Percentiles rank a stretch among this genome's conserved stretches.
phyloP scores from a whole-genome alignment of 768 basidiomycete genomes.

The Kwoniella heveanensis region DNA sequence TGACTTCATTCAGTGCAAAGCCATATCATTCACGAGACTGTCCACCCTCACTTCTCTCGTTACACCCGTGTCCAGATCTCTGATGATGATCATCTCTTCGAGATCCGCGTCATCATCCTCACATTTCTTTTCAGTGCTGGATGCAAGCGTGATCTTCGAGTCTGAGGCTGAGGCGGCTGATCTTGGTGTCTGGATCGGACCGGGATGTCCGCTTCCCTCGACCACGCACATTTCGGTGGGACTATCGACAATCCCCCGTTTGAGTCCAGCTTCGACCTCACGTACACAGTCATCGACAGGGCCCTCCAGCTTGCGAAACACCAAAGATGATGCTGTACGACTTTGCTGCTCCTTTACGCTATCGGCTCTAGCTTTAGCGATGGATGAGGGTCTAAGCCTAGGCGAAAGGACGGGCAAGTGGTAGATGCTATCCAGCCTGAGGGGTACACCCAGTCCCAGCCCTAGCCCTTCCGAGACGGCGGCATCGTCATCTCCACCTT shows the following conservation, averaged over 20 bases:
- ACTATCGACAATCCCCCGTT: too few relatives aligned
- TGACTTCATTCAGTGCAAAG: background rate
- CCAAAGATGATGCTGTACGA: background rate
- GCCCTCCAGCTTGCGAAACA: too few relatives aligned
- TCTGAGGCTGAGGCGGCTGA: background rate
- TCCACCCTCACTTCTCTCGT: slow-evolving; percentile 16
- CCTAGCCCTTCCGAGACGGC: slow-evolving; percentile 18
- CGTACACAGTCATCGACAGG: background rate
- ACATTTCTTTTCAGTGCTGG: background rate
- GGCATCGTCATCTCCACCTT: slow-evolving; percentile 2
- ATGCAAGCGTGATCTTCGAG: background rate
- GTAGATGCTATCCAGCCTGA: slow-evolving; percentile 18
- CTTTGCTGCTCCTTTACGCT: background rate
- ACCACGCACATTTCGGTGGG: background rate
- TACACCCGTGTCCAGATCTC: slow-evolving; percentile 22
- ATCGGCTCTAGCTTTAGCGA: background rate
- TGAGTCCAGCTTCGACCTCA: background rate
- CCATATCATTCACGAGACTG: background rate
- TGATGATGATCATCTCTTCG: slow-evolving; percentile 11
- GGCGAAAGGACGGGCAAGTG: slow-evolving; percentile 23
- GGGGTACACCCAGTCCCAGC: slow-evolving; percentile 27
- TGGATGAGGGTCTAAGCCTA: slow-evolving; percentile 4
- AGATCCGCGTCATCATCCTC: background rate
- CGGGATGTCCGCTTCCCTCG: background rate
- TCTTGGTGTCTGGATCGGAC: background rate